These are phyloP conservation scores for Kwoniella bestiolae DNA, from an alignment of 768 basidiomycete species.

Conservation along the genomic window DNA sequence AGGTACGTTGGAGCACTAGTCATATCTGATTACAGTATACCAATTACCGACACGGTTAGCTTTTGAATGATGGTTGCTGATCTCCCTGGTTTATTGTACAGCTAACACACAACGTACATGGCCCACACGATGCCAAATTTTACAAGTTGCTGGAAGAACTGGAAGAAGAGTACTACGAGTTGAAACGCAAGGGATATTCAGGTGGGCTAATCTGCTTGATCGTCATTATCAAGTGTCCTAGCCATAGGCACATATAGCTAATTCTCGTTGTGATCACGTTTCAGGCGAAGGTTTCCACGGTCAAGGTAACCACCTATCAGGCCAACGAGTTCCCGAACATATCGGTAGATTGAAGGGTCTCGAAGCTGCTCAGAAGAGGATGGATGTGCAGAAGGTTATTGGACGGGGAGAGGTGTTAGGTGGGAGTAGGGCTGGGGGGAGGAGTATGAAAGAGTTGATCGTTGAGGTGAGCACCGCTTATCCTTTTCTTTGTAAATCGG, in stretches of 20 bases:
- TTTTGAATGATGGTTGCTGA: too few species aligned
- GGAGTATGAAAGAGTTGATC: conserved; percentile 73
- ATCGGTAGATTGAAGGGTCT: conserved; percentile 71
- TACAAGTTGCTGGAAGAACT: conserved; percentile 63
- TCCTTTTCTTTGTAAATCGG: background rate
- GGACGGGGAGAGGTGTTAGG: conserved; percentile 67
- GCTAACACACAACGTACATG: conserved; percentile 87
- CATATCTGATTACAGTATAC: too few species aligned
- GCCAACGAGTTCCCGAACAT: conserved; percentile 71
- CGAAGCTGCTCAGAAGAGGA: conserved; percentile 78
- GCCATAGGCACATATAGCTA: background rate
- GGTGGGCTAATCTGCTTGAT: conserved; percentile 60
- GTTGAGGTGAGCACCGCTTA: conserved; percentile 63
- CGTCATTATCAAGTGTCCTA: background rate
- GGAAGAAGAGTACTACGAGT: conserved; percentile 81
- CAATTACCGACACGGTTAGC: too few species aligned
- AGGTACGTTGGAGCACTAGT: too few species aligned
- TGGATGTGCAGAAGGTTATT: conserved; percentile 60
- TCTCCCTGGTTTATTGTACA: too few species aligned
- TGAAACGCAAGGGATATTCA: conserved; percentile 78
- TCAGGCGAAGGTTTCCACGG: conserved; percentile 82
- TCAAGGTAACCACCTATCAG: conserved; percentile 69
- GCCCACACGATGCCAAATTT: conserved; percentile 74
- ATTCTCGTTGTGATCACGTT: background rate
- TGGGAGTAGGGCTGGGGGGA: conserved; percentile 60